Conservation (phyloP, 768 basidiomycete species). For the Pleurotus tuber-regium region DNA sequence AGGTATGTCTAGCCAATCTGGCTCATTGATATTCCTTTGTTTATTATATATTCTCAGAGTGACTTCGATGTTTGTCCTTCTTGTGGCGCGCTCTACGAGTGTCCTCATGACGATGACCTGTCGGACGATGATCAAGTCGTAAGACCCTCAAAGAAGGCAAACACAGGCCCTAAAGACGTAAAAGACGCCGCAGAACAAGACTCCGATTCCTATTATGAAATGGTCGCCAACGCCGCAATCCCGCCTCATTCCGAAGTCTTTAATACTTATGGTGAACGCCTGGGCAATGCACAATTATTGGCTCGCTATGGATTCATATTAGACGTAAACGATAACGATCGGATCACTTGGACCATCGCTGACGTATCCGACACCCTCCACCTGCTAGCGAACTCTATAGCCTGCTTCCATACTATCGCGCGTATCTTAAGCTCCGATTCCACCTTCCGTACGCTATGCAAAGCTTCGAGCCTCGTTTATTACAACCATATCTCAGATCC, state of each 20-base stretch:
- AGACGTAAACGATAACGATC: constrained; percentile 70
- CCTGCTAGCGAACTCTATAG: constrained; percentile 4
- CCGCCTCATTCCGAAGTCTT: constrained; percentile 55
- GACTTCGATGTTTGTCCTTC: constrained; percentile 71
- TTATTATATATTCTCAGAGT: no score
- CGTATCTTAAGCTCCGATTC: constrained; percentile 4
- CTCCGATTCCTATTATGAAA: constrained; percentile 52
- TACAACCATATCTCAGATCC: no score
- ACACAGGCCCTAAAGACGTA: not conserved
- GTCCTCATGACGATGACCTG: constrained; percentile 49
- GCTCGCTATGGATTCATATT: constrained; percentile 71
- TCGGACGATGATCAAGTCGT: constrained; percentile 9
- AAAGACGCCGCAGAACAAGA: constrained; percentile 6
- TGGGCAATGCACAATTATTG: constrained; percentile 66
- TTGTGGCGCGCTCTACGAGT: constrained; percentile 69
- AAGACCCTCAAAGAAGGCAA: no score
- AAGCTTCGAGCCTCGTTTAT: not conserved
- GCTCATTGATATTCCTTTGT: no score
- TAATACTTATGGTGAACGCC: constrained; percentile 73
- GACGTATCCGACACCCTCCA: constrained; percentile 25
- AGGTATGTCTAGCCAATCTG: constrained; percentile 47
- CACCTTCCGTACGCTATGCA: not conserved
- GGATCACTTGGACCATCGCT: constrained; percentile 39
- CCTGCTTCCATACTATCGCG: constrained; percentile 3
- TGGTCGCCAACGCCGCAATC: constrained; percentile 60